Percentiles rank a stretch among this genome's conserved stretches.
These are phyloP conservation scores for Neoboletus brunneissimus DNA, from an alignment of 768 basidiomycete species.

Conservation along the genomic window DNA sequence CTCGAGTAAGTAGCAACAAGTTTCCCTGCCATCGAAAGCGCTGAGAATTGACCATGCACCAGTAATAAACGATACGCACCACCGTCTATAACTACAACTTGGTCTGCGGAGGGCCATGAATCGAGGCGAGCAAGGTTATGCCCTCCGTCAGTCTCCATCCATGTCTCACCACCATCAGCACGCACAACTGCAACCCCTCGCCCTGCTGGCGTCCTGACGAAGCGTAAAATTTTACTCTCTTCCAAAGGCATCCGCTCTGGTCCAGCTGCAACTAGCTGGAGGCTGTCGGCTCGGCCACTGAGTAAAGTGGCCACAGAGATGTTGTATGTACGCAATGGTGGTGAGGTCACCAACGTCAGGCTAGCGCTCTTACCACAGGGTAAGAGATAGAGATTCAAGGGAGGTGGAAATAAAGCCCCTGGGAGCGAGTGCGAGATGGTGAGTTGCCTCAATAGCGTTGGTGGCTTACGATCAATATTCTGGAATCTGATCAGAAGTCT, in stretches of 20 bases:
- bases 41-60: not conserved
- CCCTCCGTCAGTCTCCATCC: conserved; percentile 51
- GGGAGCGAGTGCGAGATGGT: conserved; percentile 64
- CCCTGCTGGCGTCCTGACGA: conserved; percentile 79
- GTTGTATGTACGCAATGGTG: conserved; percentile 61
- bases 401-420: conserved; percentile 44
- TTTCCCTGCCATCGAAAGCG: conserved; percentile 40
- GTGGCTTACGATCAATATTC: conserved; percentile 90
- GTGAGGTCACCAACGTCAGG: conserved; percentile 61
- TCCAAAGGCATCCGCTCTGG: conserved; percentile 42
- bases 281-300: conserved; percentile 52
- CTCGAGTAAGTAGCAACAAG: conserved; percentile 59
- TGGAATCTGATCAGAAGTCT: conserved; percentile 30
- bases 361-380: conserved; percentile 42
- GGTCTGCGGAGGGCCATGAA: conserved; percentile 57
- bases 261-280: conserved; percentile 43
- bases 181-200: conserved; percentile 69
- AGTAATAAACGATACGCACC: conserved; percentile 40
- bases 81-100: conserved; percentile 66
- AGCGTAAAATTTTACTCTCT: conserved; percentile 52
- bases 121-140: conserved; percentile 46
- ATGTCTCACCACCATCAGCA: conserved; percentile 58
- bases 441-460: conserved; percentile 75
- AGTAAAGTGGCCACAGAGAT: conserved; percentile 63
- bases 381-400: conserved; percentile 52